Base-by-base conservation (phyloP, 345 rosid species). In the Brassica nigra region DNA sequence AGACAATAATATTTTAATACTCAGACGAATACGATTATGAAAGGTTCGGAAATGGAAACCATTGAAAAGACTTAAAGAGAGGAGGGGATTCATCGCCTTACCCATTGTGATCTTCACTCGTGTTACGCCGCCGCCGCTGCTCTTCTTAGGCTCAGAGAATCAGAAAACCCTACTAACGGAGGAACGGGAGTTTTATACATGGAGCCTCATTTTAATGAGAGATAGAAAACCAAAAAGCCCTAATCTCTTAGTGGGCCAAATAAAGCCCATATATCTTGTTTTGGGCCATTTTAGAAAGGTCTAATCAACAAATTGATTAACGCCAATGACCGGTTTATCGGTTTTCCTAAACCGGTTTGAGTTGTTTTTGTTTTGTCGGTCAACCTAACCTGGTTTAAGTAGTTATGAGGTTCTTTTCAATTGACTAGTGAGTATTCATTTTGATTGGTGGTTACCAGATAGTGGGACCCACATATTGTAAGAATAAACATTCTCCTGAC, bases 21-120 rank as follows among this genome's bases (percentile, higher is more conserved):
- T 14, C 10, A 8, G 6, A 39, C 4, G 14, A 58, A 23, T 34
- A n/a, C 18, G 31, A 28, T 15, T 4, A 8, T 0, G 29, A 69
- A 69, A 3, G 12, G 30, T 36, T 4, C 10, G 2, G 12, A 62
- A 36, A 36, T 6, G 61, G 58, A 18, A 64, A 12, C 3, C 30
- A 70, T 1, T 44, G 44, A 42, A 42, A 12, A 11, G 14, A 11
- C 0, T 42, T 10, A 42, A 0, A 0, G 0, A 2, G 14, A 59
- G 27, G 27, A 23, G 27, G 4, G 6, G 4, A 62, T 62, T 23
- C 14, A 62, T 62, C 14, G 70, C 0, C 71, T 8, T 74, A 80
- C 83, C 83, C 83, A 80, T 80, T 65, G 78, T 80, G 71, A 68
- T 70, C 64, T 80, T 68, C 16, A 9, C 34, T 57, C 23, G 31